phyloP scores from a whole-genome alignment of 805 yeast species.

The Tetrapisispora arboricola region DNA sequence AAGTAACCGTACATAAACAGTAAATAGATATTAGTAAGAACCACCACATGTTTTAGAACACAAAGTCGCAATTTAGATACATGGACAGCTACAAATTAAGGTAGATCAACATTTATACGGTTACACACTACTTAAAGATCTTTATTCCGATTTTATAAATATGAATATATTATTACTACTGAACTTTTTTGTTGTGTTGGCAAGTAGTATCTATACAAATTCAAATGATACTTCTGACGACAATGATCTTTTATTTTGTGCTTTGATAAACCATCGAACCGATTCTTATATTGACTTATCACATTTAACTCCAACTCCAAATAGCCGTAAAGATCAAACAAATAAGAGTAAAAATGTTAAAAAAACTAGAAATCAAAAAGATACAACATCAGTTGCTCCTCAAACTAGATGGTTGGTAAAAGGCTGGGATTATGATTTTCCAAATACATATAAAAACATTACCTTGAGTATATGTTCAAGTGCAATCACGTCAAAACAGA shows the following conservation, averaged over 20 bases:
- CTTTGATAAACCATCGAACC: slow-evolving; percentile 23
- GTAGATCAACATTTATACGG: no score
- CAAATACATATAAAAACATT: slow-evolving; percentile 49
- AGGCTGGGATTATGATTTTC: slow-evolving; percentile 49
- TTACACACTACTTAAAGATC: no score
- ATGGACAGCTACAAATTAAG: no score
- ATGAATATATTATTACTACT: not conserved
- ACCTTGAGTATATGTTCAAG: slow-evolving; percentile 63
- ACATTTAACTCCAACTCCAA: slow-evolving; percentile 24
- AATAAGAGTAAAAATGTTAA: slow-evolving; percentile 4
- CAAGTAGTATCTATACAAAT: not conserved
- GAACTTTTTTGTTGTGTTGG: not conserved
- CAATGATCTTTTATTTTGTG: slow-evolving; percentile 19
- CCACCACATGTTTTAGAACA: no score
- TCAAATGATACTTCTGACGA: not conserved
- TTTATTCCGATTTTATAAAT: no score
- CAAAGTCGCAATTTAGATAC: no score
- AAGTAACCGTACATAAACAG: no score
- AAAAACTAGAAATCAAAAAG: not conserved
- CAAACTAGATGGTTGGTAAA: slow-evolving; percentile 46
- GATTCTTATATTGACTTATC: slow-evolving; percentile 27
- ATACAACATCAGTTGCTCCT: slow-evolving; percentile 5
- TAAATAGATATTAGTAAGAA: no score
- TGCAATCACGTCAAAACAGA: slow-evolving; percentile 29
- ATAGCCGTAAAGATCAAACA: slow-evolving; percentile 7